These are phyloP conservation scores for Tetrapyrgos nigripes DNA, from an alignment of 1,284 basidiomycete genomes.

Conservation along the genomic window DNA sequence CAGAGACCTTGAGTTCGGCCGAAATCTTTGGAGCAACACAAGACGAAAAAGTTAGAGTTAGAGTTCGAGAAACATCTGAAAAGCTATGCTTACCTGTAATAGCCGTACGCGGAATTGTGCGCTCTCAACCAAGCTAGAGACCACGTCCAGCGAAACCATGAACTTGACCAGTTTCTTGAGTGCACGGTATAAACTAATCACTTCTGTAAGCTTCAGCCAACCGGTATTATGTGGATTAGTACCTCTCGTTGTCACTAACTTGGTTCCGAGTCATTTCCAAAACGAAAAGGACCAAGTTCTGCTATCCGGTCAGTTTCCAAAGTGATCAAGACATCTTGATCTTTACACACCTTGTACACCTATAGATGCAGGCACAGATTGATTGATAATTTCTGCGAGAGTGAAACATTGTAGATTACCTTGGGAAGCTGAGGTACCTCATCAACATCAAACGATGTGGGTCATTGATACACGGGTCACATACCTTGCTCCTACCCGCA, in stretches of 20 bases:
- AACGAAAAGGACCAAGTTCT: conserved; percentile 20
- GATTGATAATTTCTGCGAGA: neutral
- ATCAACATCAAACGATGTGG: too few relatives aligned
- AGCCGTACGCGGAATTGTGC: conserved; percentile 23
- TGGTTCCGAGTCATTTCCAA: conserved; percentile 7
- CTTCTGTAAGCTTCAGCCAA: neutral
- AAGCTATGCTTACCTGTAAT: conserved; percentile 16
- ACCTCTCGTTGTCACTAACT: conserved; percentile 12
- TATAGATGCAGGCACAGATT: neutral
- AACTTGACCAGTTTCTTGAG: conserved; percentile 21
- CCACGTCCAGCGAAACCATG: conserved; percentile 23
- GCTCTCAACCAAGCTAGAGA: conserved; percentile 27
- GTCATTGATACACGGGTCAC: neutral
- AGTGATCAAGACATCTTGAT: neutral
- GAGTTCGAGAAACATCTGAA: neutral
- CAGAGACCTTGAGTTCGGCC: conserved; percentile 19
- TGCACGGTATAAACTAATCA: conserved; percentile 12
- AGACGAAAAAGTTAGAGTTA: neutral
- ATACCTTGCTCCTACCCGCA: neutral
- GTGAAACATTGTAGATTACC: neutral
- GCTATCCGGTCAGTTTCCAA: neutral
- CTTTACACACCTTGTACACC: conserved; percentile 17
- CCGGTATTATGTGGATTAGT: neutral
- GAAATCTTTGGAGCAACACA: conserved; percentile 13
- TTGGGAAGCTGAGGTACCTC: neutral